Evolutionary conservation across 208 protist species (phyloP).

Genomic region (Leishmania aethiopica): DNA sequence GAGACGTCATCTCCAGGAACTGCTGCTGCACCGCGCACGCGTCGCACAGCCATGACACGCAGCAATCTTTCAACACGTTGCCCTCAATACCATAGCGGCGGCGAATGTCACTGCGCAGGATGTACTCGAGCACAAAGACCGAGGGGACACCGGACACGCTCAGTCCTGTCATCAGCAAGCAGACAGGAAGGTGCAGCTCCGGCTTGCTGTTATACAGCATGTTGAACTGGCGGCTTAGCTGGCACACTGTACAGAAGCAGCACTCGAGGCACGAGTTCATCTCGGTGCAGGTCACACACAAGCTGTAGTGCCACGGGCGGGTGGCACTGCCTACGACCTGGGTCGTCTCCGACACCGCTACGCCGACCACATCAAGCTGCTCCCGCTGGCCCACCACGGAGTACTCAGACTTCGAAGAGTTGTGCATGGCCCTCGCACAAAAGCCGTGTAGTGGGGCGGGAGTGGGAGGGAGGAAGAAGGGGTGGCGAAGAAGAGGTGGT

Average conservation of each 20-base stretch:
- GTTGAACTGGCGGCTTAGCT: constrained; percentile 48
- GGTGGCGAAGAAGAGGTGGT: too few species aligned
- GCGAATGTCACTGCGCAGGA: constrained; percentile 20
- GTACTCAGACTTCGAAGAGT: neutral
- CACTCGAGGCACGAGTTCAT: constrained; percentile 40
- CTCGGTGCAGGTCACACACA: constrained; percentile 33
- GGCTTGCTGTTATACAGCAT: constrained; percentile 37
- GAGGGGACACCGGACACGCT: constrained; percentile 2
- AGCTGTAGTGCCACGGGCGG: constrained; percentile 42
- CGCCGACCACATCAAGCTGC: neutral
- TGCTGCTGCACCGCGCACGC: constrained; percentile 54
- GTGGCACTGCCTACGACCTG: neutral
- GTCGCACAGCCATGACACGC: constrained; percentile 34
- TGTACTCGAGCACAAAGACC: constrained; percentile 12
- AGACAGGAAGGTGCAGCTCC: constrained; percentile 23
- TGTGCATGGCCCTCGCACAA: neutral
- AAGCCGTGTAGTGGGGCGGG: neutral
- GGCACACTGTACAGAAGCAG: constrained; percentile 32
- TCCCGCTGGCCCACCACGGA: constrained; percentile 6
- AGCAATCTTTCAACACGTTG: constrained; percentile 17
- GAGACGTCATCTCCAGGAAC: constrained; percentile 59
- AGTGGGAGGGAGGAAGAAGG: neutral
- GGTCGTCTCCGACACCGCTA: neutral
- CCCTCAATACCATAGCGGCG: constrained; percentile 35
- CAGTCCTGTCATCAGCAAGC: constrained; percentile 3